Conservation (phyloP, 2,329 filamentous ascomycete genomes). For the Cercospora sp. region DNA sequence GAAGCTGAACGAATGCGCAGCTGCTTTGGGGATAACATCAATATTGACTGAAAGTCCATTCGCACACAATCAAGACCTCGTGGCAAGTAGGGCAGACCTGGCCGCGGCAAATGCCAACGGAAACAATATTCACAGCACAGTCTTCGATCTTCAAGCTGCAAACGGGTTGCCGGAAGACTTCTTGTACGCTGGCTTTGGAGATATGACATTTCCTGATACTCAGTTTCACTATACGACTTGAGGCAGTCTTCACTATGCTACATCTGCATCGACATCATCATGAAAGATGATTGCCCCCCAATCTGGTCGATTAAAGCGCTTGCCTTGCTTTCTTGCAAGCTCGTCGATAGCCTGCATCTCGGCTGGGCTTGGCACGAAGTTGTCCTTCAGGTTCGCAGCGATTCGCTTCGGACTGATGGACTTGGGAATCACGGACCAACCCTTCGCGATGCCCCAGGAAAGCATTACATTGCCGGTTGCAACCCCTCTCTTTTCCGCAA, state of each 20-base stretch:
- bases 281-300: conserved; percentile 50
- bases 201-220: conserved; percentile 15
- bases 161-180: conserved; percentile 19
- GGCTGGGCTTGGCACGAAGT: conserved; percentile 15
- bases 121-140: neutral
- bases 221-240: conserved; percentile 8
- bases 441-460: conserved; percentile 40
- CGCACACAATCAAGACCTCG: conserved; percentile 14
- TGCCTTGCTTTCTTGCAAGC: conserved; percentile 41
- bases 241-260: neutral
- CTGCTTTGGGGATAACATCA: conserved; percentile 16
- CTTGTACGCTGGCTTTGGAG: conserved; percentile 15
- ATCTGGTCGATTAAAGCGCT: conserved; percentile 50
- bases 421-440: conserved; percentile 42
- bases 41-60: conserved; percentile 26
- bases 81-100: neutral
- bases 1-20: conserved; percentile 22
- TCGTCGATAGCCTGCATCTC: conserved; percentile 27
- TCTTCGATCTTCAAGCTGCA: conserved; percentile 10
- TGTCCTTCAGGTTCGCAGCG: conserved; percentile 20
- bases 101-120: neutral
- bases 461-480: conserved; percentile 39
- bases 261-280: conserved; percentile 32
- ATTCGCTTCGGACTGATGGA: conserved; percentile 30
- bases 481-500: conserved; percentile 19